Evolutionary conservation across 2,329 filamentous ascomycete genomes (phyloP).

Genomic region (Colletotrichum theobromicola): DNA sequence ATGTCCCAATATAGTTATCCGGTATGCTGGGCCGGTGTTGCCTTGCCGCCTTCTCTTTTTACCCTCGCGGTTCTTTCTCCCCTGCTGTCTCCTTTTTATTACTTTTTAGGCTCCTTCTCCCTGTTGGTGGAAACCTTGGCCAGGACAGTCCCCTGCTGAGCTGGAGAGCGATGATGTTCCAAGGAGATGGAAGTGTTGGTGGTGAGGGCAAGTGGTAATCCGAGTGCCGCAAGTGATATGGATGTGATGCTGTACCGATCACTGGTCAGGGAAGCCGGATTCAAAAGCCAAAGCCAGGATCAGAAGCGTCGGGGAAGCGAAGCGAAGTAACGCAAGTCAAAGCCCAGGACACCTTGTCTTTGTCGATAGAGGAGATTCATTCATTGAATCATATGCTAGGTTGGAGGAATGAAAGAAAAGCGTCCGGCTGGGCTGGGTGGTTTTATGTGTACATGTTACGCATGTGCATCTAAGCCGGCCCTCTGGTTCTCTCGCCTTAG

Average conservation of each 20-base stretch:
- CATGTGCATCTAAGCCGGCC: conserved; percentile 10
- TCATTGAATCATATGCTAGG: not conserved
- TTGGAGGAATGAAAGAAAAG: conserved; percentile 22
- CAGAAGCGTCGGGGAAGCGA: not conserved
- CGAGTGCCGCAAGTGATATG: not conserved
- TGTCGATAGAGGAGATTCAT: conserved; percentile 6
- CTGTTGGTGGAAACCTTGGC: not conserved
- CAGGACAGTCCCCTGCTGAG: not conserved
- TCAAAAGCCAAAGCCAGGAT: not conserved
- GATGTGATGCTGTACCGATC: not conserved
- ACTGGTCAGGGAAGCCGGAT: not conserved
- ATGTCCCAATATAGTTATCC: not conserved
- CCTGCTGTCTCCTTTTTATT: not conserved
- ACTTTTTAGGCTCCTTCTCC: not conserved
- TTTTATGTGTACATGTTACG: conserved; percentile 22
- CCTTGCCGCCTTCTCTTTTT: not conserved
- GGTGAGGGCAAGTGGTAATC: not conserved
- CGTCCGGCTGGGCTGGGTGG: conserved; percentile 10
- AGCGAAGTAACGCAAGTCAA: conserved; percentile 5
- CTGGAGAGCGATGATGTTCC: not conserved
- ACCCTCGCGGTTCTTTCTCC: not conserved
- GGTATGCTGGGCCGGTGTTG: not conserved
- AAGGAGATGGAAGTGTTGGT: not conserved
- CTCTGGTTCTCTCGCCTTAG: conserved; percentile 13
- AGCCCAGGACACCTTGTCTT: conserved; percentile 7